These are phyloP conservation scores for Coemansia sp. DNA, from an alignment of 192 early-diverging fungal species.

Conservation along the genomic window DNA sequence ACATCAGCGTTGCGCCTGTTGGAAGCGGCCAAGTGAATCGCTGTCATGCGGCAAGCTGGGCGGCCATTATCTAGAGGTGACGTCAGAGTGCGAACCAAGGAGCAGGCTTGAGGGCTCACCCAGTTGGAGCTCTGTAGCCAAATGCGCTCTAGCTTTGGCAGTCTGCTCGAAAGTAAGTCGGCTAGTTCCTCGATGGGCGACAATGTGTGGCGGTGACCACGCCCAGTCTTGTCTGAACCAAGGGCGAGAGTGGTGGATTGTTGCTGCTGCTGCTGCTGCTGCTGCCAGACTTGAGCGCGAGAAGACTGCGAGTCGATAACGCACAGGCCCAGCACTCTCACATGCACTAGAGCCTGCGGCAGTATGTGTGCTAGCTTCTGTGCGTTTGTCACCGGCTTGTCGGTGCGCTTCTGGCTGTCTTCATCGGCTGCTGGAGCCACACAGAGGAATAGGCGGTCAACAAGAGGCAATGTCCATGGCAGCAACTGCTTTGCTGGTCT, in stretches of 20 bases:
- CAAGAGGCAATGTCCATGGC: background rate
- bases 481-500: slow-evolving; percentile 4
- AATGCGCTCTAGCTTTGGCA: slow-evolving; percentile 10
- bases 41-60: background rate
- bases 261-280: slow-evolving; percentile 5
- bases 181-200: background rate
- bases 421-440: background rate
- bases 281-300: background rate
- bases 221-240: background rate
- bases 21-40: slow-evolving; percentile 19
- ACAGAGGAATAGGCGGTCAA: slow-evolving; percentile 18
- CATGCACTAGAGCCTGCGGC: slow-evolving; percentile 12
- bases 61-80: background rate
- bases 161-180: background rate
- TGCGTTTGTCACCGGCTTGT: background rate
- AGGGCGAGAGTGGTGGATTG: background rate
- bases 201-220: background rate
- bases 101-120: slow-evolving; percentile 1
- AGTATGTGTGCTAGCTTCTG: background rate
- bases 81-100: slow-evolving; percentile 2
- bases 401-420: background rate
- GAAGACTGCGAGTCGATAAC: background rate
- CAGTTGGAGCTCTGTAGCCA: slow-evolving; percentile 29
- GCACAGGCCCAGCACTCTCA: slow-evolving; percentile 23
- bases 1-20: slow-evolving; percentile 4